phyloP scores from a whole-genome alignment of 73 alveolate species.

The Diophrys appendiculata region DNA sequence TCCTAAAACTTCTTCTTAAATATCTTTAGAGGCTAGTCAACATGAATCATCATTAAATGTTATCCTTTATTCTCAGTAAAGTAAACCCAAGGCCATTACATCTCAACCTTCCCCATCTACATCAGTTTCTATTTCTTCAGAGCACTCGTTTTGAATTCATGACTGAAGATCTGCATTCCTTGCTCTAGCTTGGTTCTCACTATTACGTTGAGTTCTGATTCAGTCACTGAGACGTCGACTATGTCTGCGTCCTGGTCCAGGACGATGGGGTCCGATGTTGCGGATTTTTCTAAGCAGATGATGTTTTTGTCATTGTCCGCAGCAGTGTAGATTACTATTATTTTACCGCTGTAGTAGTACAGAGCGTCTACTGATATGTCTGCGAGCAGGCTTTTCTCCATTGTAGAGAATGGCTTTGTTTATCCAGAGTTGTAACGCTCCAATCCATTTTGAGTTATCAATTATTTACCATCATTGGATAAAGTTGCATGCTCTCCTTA shows the following conservation, averaged over 20 bases:
- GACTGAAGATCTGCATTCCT: neutral
- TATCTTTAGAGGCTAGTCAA: neutral
- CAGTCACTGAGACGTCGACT: neutral
- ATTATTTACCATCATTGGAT: neutral
- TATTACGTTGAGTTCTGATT: neutral
- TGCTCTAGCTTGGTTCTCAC: neutral
- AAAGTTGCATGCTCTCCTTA: neutral
- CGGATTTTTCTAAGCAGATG: neutral
- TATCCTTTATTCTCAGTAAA: neutral
- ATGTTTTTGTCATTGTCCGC: neutral
- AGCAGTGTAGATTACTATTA: neutral
- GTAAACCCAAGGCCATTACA: neutral
- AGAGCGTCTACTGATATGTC: neutral
- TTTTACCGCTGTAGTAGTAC: neutral
- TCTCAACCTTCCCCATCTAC: neutral
- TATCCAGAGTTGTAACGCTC: neutral
- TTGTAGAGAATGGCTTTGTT: neutral
- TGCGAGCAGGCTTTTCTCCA: no score
- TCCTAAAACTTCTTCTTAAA: neutral
- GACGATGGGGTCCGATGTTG: neutral
- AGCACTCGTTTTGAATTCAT: neutral
- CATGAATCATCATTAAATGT: neutral
- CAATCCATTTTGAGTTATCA: neutral
- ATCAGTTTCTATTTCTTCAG: neutral
- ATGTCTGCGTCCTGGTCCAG: neutral